Base-by-base conservation (phyloP, 1,284 basidiomycete genomes). In the Phlebopus sp. region DNA sequence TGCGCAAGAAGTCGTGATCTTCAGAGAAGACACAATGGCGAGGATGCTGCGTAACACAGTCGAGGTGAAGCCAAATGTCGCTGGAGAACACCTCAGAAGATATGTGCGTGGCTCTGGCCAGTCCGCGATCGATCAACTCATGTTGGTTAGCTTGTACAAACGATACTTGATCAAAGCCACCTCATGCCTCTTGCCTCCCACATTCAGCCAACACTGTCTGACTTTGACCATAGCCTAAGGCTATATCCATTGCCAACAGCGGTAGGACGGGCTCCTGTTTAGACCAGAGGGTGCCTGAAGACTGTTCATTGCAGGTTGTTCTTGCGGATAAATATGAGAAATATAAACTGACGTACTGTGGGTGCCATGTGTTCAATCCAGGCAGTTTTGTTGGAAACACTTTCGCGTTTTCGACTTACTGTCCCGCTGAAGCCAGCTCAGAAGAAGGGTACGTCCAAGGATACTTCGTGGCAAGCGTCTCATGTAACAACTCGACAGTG, bases 301-400 rank as follows among this genome's bases (percentile, higher is more conserved):
- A 42, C 42, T 43, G 21, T 35, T 25, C 49, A 45, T 35, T 39
- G 10, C 59, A 96, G 92, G 75, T 97, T 18, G 79, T 99, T n/a
- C 77, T 99, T 10, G 97, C 97, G 1, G 97, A 99, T 70, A 93
- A 89, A 66, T 98, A 97, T 66, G 95, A 98, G 62, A 81, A 90
- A 31, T 99, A 92, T 67, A 93, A 97, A 60, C 77, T 98, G 56
- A 99, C 95, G 1, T 99, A 99, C 64, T 95, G 96, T 54, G 93
- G 92, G 5, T 99, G 97, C 62, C 96, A 98, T 69, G 97, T 99
- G 25, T 94, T 99, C 76, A 99, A 99, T 66, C 97, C 97, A 0
- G 96, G 97, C 11, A 84, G 85, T 44, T 94, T 95, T 60, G 73
- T 92, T 14, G 82, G 87, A 7, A 86, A 80, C 37, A 78, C 85